phyloP scores from a whole-genome alignment of 148 eudicot genomes.

The Rhododendron griersonianum region DNA sequence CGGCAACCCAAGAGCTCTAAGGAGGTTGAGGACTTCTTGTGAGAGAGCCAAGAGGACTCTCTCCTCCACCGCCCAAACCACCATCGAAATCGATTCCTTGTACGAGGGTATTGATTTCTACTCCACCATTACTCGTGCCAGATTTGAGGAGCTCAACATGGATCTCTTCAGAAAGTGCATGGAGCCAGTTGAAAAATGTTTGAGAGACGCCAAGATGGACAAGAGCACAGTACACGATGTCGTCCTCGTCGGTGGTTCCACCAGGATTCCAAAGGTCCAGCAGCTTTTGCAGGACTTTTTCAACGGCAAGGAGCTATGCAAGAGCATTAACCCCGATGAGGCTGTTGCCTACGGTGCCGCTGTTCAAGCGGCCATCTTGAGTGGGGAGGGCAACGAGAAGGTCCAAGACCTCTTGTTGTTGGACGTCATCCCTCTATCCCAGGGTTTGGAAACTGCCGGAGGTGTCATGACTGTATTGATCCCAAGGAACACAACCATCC shows the following conservation, averaged over 20 bases:
- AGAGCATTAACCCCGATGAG: slow-evolving; percentile 44
- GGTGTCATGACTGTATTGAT: slow-evolving; percentile 29
- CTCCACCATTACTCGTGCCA: slow-evolving; percentile 36
- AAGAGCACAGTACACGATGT: slow-evolving; percentile 32
- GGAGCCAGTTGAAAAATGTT: slow-evolving; percentile 38
- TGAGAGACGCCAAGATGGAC: slow-evolving; percentile 37
- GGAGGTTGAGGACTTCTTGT: slow-evolving; percentile 37
- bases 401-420: slow-evolving; percentile 35
- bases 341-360: slow-evolving; percentile 52
- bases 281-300: slow-evolving; percentile 30
- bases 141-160: slow-evolving; percentile 42
- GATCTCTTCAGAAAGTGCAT: slow-evolving; percentile 33
- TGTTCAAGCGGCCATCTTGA: slow-evolving; percentile 36
- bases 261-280: slow-evolving; percentile 38
- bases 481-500: slow-evolving; percentile 29
- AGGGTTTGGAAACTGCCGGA: slow-evolving; percentile 28
- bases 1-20: slow-evolving; percentile 33
- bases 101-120: slow-evolving; percentile 38
- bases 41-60: slow-evolving; percentile 39
- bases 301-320: slow-evolving; percentile 42
- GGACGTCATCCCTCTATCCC: slow-evolving; percentile 35
- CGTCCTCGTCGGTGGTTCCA: slow-evolving; percentile 40
- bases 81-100: slow-evolving; percentile 33
- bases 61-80: slow-evolving; percentile 34
- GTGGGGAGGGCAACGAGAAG: slow-evolving; percentile 37